A percentile compares a stretch with the other conserved stretches of the same genome.
phyloP scores from a whole-genome alignment of 192 early-diverging fungal species.

The Podila horticola region DNA sequence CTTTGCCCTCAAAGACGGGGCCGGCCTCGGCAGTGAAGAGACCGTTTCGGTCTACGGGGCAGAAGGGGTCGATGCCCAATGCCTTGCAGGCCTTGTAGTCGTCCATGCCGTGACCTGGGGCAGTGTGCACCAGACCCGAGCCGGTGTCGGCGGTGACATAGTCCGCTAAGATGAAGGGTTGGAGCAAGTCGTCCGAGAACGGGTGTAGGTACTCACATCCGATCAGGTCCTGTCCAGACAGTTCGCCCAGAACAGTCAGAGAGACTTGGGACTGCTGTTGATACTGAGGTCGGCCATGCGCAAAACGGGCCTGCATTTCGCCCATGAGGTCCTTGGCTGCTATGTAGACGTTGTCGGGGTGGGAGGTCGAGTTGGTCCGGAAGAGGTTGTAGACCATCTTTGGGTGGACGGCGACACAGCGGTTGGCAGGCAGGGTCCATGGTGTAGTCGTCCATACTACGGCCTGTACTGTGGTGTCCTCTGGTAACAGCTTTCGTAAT shows the following conservation, averaged over 20 bases:
- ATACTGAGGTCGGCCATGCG: background rate
- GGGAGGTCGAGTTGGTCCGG: constrained; percentile 8
- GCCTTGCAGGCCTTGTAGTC: constrained; percentile 74
- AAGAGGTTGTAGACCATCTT: constrained; percentile 37
- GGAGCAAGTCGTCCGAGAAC: constrained; percentile 50
- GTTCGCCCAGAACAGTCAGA: background rate
- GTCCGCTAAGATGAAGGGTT: constrained; percentile 67
- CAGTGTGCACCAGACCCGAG: constrained; percentile 79
- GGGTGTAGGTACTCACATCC: constrained; percentile 68
- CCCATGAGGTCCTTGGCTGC: constrained; percentile 39
- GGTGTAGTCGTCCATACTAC: constrained; percentile 86
- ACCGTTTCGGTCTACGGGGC: constrained; percentile 76
- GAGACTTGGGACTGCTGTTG: no score
- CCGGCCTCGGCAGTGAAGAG: constrained; percentile 74
- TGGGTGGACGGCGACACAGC: constrained; percentile 40
- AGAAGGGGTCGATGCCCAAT: constrained; percentile 66
- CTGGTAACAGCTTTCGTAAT: constrained; percentile 14
- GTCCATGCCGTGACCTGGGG: constrained; percentile 84
- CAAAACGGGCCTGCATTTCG: constrained; percentile 33
- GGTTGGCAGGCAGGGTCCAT: constrained; percentile 83
- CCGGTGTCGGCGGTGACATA: constrained; percentile 80
- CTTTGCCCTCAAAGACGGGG: constrained; percentile 64
- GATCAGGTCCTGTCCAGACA: constrained; percentile 59
- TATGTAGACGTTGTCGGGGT: constrained; percentile 24
- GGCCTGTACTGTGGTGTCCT: constrained; percentile 25